phyloP scores from a whole-genome alignment of 352 stramenopile species.

The Phytophthora tentaculata region DNA sequence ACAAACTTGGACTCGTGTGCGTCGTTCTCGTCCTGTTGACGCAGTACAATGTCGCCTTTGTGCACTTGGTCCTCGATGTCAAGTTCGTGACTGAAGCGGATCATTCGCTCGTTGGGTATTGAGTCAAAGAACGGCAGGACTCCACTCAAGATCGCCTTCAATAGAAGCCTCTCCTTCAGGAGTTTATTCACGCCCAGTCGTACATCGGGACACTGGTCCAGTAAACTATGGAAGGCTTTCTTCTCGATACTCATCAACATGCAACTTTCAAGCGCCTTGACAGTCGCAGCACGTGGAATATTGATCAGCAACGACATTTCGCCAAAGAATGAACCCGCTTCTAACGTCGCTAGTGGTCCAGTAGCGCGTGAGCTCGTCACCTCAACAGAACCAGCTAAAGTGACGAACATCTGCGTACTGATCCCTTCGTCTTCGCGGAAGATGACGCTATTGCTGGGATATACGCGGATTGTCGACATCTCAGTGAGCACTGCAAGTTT shows the following conservation, averaged over 20 bases:
- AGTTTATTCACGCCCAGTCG: slow-evolving; percentile 58
- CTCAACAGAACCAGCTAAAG: slow-evolving; percentile 63
- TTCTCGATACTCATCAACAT: slow-evolving; percentile 87
- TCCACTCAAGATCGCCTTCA: slow-evolving; percentile 77
- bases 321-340: slow-evolving; percentile 78
- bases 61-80: slow-evolving; percentile 70
- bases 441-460: slow-evolving; percentile 69
- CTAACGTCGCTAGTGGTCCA: slow-evolving; percentile 60
- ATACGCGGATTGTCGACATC: slow-evolving; percentile 79
- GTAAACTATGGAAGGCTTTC: slow-evolving; percentile 66
- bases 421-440: slow-evolving; percentile 81
- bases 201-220: slow-evolving; percentile 64
- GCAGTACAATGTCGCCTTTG: slow-evolving; percentile 61
- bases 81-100: slow-evolving; percentile 65
- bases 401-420: slow-evolving; percentile 85
- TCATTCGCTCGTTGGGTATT: slow-evolving; percentile 57
- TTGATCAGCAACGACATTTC: slow-evolving; percentile 86
- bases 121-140: slow-evolving; percentile 73
- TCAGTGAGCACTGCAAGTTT: slow-evolving; percentile 71
- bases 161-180: slow-evolving; percentile 70
- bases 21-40: slow-evolving; percentile 46
- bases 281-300: slow-evolving; percentile 74
- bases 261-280: slow-evolving; percentile 70
- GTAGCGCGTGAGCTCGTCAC: slow-evolving; percentile 62
- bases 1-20: slow-evolving; percentile 47